phyloP scores from a whole-genome alignment of 768 basidiomycete genomes.

The Boletus edulis region DNA sequence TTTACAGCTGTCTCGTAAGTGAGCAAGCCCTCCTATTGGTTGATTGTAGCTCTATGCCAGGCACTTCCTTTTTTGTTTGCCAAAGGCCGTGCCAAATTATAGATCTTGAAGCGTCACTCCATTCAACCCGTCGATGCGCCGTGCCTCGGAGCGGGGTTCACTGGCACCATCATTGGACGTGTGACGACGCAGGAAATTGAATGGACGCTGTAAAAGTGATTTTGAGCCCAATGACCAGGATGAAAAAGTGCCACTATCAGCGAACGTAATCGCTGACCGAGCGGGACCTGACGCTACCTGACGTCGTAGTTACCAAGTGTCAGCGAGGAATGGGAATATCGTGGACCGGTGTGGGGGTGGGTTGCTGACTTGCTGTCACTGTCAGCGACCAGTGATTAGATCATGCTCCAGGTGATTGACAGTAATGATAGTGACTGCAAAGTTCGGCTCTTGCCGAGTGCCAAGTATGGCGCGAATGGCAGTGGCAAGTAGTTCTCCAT shows the following conservation, averaged over 20 bases:
- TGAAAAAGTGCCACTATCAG: no score
- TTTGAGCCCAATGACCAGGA: neutral
- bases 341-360: neutral
- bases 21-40: no score
- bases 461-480: neutral
- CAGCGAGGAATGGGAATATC: neutral
- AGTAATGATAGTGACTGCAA: neutral
- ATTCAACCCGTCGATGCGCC: no score
- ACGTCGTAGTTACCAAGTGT: no score
- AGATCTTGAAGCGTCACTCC: no score
- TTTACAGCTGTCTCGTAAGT: no score
- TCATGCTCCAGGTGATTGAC: neutral
- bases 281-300: neutral
- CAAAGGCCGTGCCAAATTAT: no score
- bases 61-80: no score
- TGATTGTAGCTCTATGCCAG: no score
- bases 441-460: neutral
- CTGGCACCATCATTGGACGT: neutral
- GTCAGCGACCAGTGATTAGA: neutral
- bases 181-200: neutral
- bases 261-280: no score
- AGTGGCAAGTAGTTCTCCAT: neutral
- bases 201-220: neutral
- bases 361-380: neutral
- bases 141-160: no score